phyloP scores from a whole-genome alignment of 768 basidiomycete species.

The Daedaleopsis nitida region DNA sequence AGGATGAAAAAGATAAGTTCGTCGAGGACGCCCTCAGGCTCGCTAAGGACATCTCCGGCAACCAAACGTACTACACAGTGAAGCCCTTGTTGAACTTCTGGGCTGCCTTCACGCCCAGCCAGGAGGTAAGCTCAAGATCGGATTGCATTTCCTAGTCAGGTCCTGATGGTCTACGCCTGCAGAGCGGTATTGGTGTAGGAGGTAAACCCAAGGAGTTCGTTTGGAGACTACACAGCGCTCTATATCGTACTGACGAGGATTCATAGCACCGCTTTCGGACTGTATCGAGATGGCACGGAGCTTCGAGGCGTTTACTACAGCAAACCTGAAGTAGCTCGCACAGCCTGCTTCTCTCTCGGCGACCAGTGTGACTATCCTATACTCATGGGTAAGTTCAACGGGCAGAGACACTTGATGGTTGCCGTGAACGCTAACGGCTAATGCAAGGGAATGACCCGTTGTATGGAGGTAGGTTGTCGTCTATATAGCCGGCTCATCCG shows the following conservation, averaged over 20 bases:
- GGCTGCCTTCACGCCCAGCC: slow-evolving; percentile 77
- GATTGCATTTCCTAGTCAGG: no score
- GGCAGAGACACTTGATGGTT: neutral
- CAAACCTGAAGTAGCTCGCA: slow-evolving; percentile 63
- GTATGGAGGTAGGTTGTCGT: slow-evolving; percentile 65
- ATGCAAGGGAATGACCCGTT: slow-evolving; percentile 72
- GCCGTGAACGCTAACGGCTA: neutral
- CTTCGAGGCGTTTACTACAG: slow-evolving; percentile 72
- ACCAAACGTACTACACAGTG: slow-evolving; percentile 78
- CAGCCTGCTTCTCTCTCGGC: slow-evolving; percentile 67
- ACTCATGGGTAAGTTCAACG: slow-evolving; percentile 52
- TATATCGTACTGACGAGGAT: neutral
- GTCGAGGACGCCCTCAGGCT: slow-evolving; percentile 65
- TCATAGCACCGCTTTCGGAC: slow-evolving; percentile 68
- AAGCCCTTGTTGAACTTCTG: slow-evolving; percentile 79
- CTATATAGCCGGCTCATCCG: neutral
- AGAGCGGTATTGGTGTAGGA: slow-evolving; percentile 74
- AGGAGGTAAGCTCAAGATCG: slow-evolving; percentile 48
- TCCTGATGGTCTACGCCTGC: neutral
- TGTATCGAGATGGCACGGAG: slow-evolving; percentile 80
- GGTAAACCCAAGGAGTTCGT: slow-evolving; percentile 70
- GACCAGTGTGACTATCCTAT: slow-evolving; percentile 76
- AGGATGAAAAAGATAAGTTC: slow-evolving; percentile 61
- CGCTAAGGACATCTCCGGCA: slow-evolving; percentile 67
- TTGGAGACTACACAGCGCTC: neutral